Base-by-base conservation (phyloP, 2,329 filamentous ascomycete species). In the Helicocarpus griseus region DNA sequence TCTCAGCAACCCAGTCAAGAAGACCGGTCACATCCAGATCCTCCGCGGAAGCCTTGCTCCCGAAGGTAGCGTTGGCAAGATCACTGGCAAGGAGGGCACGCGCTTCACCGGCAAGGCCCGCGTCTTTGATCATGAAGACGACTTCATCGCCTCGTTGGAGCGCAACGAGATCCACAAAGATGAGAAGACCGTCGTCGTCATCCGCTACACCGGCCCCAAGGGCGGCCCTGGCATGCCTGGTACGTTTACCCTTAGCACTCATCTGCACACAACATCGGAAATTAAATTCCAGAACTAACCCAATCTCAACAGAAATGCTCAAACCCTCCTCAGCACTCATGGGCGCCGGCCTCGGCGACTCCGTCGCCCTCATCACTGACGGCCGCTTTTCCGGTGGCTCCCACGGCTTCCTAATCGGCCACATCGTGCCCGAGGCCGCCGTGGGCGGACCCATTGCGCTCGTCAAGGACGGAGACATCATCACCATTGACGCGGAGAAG, bases 401-500 rank as follows among this genome's bases (percentile, higher is more conserved):
- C 79, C 64, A 66, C 48, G 64, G 64, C 2, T 66, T 66, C 53
- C 43, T 66, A 52, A 66, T 66, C n/a, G 64, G 64, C 5, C 64
- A 66, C 63, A 88, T 96, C 13, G 86, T 87, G 2, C 91, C 91
- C 2, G 91, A 97, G 69, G 91, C 91, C 0, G 88, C 87, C 1
- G 84, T 85, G 1, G 91, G 91, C 14, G 91, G 91, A 0, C 90
- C 91, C 0, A 89, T 97, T 63, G 90, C 86, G 0, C 73, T 95
- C 5, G 87, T 96, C 2, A 66, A 74, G 59, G 79, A 94, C 61
- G 91, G 88, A 1, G 91, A 97, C 68, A 69, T 80, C 24, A 82
- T 97, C 48, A 89, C 86, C 3, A 96, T 97, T 62, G 87, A 93
- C 65, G 89, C 90, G 0, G 82, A 87, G 59, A 81, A 57, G 26